Evolutionary conservation across 2,329 filamentous ascomycete species (phyloP).

Genomic region (Phaeosphaeria sp.): DNA sequence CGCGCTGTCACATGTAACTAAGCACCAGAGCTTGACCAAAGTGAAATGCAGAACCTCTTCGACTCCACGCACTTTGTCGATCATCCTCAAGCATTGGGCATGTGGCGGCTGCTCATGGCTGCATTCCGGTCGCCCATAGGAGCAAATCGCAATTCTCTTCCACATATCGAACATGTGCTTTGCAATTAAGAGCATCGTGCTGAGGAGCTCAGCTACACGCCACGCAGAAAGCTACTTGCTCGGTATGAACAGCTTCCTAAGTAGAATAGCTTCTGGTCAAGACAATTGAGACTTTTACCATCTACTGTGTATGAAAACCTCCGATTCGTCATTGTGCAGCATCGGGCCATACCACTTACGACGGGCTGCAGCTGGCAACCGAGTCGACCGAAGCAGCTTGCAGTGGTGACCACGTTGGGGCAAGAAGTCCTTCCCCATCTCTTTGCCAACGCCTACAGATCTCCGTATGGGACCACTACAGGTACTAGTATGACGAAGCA

Average conservation of each 20-base stretch:
- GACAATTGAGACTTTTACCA: no score
- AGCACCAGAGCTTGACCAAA: background rate
- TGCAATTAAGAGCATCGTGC: no score
- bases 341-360: background rate
- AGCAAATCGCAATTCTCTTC: background rate
- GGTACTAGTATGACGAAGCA: background rate
- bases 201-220: no score
- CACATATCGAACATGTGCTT: no score
- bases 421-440: no score
- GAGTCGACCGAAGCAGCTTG: background rate
- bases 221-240: no score
- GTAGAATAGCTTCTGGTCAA: no score
- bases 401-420: background rate
- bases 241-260: no score
- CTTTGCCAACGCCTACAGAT: no score
- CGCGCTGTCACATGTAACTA: background rate
- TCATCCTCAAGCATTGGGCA: background rate
- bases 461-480: no score
- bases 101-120: background rate
- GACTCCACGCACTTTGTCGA: background rate
- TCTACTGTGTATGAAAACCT: background rate
- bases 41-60: background rate
- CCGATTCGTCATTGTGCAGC: background rate
- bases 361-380: background rate
- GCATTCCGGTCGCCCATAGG: background rate